Conservation (phyloP, 208 protist species). For the Leishmania major region DNA sequence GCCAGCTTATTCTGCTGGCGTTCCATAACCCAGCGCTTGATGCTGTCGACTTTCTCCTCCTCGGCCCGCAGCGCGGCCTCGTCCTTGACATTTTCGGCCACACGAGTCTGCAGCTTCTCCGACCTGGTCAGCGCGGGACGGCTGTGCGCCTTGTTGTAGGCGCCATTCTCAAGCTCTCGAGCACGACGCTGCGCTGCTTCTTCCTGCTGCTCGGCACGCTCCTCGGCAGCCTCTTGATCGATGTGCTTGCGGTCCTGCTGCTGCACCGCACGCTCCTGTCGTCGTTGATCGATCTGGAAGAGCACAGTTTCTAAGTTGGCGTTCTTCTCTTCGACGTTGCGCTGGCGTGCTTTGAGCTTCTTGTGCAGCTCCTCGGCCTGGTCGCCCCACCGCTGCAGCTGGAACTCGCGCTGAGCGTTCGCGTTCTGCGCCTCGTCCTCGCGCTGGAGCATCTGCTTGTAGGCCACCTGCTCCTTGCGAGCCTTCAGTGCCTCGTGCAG, state of each 20-base stretch:
- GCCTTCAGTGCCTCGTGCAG: constrained; percentile 67
- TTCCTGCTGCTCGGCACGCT: constrained; percentile 54
- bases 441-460: constrained; percentile 37
- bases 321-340: constrained; percentile 78
- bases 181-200: constrained; percentile 34
- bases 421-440: constrained; percentile 38
- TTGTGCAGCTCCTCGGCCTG: constrained; percentile 55
- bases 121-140: constrained; percentile 44
- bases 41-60: constrained; percentile 39
- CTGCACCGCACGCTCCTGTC: constrained; percentile 40
- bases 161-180: constrained; percentile 38
- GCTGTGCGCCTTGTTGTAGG: constrained; percentile 53
- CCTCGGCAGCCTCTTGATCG: constrained; percentile 59
- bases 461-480: constrained; percentile 77
- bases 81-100: constrained; percentile 32
- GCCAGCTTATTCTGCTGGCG: constrained; percentile 44
- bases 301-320: constrained; percentile 68
- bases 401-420: constrained; percentile 32
- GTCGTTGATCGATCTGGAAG: constrained; percentile 66
- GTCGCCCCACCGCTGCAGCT: constrained; percentile 51
- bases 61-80: constrained; percentile 37
- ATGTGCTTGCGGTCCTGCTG: constrained; percentile 32
- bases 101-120: constrained; percentile 49
- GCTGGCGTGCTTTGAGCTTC: constrained; percentile 40
- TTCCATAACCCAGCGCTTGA: constrained; percentile 41